Percentiles rank a stretch among this genome's conserved stretches.
phyloP scores from a whole-genome alignment of 306 rosid genomes.

The Abrus precatorius region DNA sequence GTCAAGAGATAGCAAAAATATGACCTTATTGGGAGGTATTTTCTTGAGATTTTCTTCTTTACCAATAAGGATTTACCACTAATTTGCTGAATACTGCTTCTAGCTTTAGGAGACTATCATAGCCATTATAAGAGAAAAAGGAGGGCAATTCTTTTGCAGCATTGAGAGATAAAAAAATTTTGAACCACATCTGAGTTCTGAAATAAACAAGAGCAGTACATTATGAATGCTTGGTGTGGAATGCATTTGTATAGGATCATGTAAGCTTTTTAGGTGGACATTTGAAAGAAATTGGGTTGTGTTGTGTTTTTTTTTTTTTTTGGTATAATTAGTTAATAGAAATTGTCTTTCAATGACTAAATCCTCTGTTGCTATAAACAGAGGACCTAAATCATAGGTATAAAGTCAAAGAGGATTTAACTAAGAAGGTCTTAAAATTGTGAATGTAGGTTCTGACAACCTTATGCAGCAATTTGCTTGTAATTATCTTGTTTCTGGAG shows the following conservation, averaged over 20 bases:
- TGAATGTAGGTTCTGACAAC: neutral
- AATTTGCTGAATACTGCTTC: conserved; percentile 30
- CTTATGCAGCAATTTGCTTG: neutral
- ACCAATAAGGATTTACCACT: conserved; percentile 23
- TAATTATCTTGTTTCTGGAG: neutral
- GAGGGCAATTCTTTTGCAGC: neutral
- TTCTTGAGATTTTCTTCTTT: conserved; percentile 32
- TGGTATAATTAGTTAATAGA: neutral
- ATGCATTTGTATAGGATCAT: neutral
- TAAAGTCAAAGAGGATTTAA: neutral
- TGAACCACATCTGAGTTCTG: neutral
- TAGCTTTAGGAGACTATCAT: conserved; percentile 4
- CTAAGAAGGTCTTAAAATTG: neutral
- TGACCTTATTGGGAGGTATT: conserved; percentile 96
- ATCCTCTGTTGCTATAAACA: neutral
- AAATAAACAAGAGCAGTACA: neutral
- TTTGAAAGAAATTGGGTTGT: neutral
- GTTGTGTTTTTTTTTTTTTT: neutral
- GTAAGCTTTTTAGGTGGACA: neutral
- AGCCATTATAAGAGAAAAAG: neutral
- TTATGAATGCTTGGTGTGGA: neutral
- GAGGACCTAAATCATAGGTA: neutral
- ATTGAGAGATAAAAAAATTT: neutral
- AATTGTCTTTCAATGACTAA: neutral
- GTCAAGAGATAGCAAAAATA: conserved; percentile 84